Evolutionary conservation across 148 eudicot species (phyloP).

Genomic region (Heliamphora exappendiculata): DNA sequence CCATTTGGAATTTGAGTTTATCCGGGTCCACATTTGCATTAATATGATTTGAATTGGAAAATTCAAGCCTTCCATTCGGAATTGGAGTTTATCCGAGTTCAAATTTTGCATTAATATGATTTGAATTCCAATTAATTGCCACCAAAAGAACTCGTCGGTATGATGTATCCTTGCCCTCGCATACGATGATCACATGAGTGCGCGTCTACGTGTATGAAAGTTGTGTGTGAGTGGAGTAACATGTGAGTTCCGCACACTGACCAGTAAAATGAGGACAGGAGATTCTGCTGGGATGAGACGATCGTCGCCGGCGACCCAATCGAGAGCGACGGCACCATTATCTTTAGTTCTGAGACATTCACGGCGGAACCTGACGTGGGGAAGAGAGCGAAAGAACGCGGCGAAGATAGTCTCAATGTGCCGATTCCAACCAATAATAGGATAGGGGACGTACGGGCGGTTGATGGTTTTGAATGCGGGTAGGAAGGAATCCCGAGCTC

Average conservation of each 20-base stretch:
- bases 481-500: constrained; percentile 38
- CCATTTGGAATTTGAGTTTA: too few relatives aligned
- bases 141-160: neutral
- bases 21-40: too few relatives aligned
- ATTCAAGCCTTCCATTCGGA: neutral
- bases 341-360: constrained; percentile 70
- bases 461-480: constrained; percentile 39
- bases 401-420: constrained; percentile 91
- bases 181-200: too few relatives aligned
- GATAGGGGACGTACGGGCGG: constrained; percentile 53
- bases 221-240: neutral
- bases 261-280: constrained; percentile 70
- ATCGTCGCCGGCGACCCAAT: constrained; percentile 85
- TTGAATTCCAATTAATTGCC: neutral
- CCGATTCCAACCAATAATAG: constrained; percentile 51
- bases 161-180: too few relatives aligned
- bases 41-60: too few relatives aligned
- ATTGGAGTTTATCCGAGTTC: neutral
- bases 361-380: constrained; percentile 50
- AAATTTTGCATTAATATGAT: neutral
- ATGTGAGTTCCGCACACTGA: constrained; percentile 16
- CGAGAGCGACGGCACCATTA: constrained; percentile 72
- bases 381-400: constrained; percentile 57
- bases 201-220: neutral
- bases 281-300: constrained; percentile 32